Conservation (phyloP, 768 basidiomycete genomes). For the Boletus pseudo-olivaceus region DNA sequence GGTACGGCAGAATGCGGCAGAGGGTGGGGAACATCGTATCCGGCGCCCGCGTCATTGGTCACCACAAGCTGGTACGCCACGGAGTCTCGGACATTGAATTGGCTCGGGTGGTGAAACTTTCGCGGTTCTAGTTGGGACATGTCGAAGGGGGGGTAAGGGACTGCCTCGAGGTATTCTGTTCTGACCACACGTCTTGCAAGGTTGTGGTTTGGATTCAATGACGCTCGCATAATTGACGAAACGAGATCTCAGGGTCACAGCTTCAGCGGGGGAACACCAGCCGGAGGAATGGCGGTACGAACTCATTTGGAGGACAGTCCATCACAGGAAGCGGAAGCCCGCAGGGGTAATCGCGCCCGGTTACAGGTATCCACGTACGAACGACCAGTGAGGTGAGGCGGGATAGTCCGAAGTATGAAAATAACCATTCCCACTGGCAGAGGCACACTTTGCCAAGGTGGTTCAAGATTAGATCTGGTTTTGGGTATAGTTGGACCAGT, state of each 20-base stretch:
- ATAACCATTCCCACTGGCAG: constrained; percentile 20
- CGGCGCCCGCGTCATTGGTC: not conserved
- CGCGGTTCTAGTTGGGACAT: constrained; percentile 19
- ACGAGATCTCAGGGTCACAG: constrained; percentile 10
- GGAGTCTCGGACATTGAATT: constrained; percentile 33
- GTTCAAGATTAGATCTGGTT: constrained; percentile 27
- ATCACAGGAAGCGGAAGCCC: constrained; percentile 30
- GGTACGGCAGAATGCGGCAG: not conserved
- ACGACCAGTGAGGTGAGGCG: constrained; percentile 6
- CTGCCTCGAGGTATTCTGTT: constrained; percentile 13
- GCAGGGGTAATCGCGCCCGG: constrained; percentile 15
- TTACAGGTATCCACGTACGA: constrained; percentile 7
- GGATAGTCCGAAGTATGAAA: constrained; percentile 24
- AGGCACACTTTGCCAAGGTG: not conserved
- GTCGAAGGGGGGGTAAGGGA: not conserved
- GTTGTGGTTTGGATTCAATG: constrained; percentile 5
- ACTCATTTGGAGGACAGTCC: constrained; percentile 16
- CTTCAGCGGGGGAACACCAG: constrained; percentile 3
- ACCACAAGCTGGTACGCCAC: constrained; percentile 14
- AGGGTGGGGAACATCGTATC: not conserved
- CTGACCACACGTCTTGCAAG: not conserved
- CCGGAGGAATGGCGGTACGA: constrained; percentile 14
- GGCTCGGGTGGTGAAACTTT: constrained; percentile 22
- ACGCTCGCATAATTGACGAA: constrained; percentile 2
- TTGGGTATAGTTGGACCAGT: not conserved